Conservation (phyloP, 805 yeast genomes). For the Schizosaccharomyces osmophilus region DNA sequence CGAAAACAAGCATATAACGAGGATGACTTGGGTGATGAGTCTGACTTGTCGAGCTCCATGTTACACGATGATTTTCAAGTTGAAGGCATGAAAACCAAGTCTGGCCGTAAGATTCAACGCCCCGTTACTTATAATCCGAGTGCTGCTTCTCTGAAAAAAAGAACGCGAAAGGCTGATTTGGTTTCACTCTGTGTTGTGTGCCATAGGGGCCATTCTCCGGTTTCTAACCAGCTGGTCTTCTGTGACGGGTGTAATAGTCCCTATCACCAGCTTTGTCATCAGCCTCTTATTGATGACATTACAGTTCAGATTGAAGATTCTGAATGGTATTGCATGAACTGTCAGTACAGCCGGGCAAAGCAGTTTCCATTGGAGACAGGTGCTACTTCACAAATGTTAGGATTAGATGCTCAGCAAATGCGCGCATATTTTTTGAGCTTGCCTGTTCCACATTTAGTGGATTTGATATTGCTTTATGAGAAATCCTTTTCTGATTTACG, state of each 20-base stretch:
- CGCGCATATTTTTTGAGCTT: conserved; percentile 17
- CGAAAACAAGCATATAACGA: not conserved
- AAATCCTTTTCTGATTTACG: conserved; percentile 16
- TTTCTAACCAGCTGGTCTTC: conserved; percentile 16
- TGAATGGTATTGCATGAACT: conserved; percentile 18
- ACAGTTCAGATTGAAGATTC: conserved; percentile 19
- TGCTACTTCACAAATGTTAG: conserved; percentile 13
- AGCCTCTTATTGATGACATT: conserved; percentile 17
- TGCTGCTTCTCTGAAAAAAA: not conserved
- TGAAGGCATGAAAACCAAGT: conserved; percentile 9
- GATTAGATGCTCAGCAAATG: conserved; percentile 14
- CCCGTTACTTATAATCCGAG: conserved; percentile 8
- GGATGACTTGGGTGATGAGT: not conserved
- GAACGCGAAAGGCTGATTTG: conserved; percentile 8
- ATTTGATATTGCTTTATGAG: conserved; percentile 17
- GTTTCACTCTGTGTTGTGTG: conserved; percentile 16
- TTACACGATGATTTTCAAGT: conserved; percentile 6
- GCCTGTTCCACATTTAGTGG: conserved; percentile 18
- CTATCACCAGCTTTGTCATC: conserved; percentile 19
- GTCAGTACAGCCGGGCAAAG: conserved; percentile 15
- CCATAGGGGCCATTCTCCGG: conserved; percentile 16
- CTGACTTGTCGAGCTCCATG: not conserved
- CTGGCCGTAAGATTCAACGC: conserved; percentile 8
- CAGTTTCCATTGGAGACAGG: conserved; percentile 17
- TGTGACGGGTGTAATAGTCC: conserved; percentile 20